Percentiles rank a stretch among this genome's conserved stretches.
phyloP scores from a whole-genome alignment of 2,329 filamentous ascomycete genomes.

The Ophiostoma ulmi region DNA sequence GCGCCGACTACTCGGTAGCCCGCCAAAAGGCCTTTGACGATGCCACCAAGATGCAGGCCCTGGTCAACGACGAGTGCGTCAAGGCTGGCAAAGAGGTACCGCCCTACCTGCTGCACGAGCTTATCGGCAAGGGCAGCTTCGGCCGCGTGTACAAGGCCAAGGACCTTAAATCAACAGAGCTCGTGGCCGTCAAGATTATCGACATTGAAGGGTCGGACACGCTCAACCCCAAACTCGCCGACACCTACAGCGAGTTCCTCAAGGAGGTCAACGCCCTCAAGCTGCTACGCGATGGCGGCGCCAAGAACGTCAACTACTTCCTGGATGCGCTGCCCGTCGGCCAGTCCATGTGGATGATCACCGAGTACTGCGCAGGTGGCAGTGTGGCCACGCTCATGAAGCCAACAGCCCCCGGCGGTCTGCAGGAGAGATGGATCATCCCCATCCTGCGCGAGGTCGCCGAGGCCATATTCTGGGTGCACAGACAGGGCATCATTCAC shows the following conservation, averaged over 20 bases:
- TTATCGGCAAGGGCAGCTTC: constrained; percentile 65
- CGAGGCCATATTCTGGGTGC: constrained; percentile 62
- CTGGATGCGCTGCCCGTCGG: constrained; percentile 74
- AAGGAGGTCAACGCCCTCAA: constrained; percentile 67
- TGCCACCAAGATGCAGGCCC: constrained; percentile 57
- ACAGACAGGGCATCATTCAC: constrained; percentile 64
- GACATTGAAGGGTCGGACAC: constrained; percentile 75
- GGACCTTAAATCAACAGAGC: constrained; percentile 35
- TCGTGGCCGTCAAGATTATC: constrained; percentile 73
- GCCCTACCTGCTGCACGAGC: constrained; percentile 56
- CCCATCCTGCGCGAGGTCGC: constrained; percentile 47
- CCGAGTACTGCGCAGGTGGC: constrained; percentile 78
- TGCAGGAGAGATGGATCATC: constrained; percentile 53
- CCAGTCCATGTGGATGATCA: constrained; percentile 81
- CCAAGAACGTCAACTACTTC: constrained; percentile 74
- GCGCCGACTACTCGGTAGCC: constrained; percentile 30
- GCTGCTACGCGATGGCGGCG: constrained; percentile 66
- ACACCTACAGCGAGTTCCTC: constrained; percentile 64
- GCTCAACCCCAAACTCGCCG: constrained; percentile 57
- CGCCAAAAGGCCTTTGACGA: constrained; percentile 53
- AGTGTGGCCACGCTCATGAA: constrained; percentile 71
- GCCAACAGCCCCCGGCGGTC: constrained; percentile 58
- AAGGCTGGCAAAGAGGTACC: constrained; percentile 53
- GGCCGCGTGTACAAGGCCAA: constrained; percentile 62
- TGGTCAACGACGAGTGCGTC: constrained; percentile 53